Percentiles rank a stretch among this genome's conserved stretches.
Evolutionary conservation across 2,329 filamentous ascomycete species (phyloP).

Genomic region (Calonectria leucothoes): DNA sequence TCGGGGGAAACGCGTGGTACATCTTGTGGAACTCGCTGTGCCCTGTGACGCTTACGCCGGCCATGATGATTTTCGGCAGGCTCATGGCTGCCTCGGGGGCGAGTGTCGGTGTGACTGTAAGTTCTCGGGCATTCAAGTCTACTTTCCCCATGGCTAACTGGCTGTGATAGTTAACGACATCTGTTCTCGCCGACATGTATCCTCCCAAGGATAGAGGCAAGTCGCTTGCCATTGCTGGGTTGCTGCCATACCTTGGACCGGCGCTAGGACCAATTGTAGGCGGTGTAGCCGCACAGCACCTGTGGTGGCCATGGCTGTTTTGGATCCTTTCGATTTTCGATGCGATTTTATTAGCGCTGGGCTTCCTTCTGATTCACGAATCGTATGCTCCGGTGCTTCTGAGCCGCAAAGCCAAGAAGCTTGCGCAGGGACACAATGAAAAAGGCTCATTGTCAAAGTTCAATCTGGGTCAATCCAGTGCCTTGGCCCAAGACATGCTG

Average conservation of each 20-base stretch:
- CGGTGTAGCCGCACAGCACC: constrained; percentile 71
- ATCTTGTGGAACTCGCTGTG: constrained; percentile 51
- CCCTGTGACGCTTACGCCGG: constrained; percentile 44
- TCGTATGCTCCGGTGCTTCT: constrained; percentile 75
- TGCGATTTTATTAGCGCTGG: constrained; percentile 65
- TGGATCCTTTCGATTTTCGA: constrained; percentile 71
- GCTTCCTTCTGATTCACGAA: constrained; percentile 61
- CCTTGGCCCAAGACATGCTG: not conserved
- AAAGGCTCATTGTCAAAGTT: not conserved
- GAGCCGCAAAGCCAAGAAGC: constrained; percentile 2
- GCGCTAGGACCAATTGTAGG: constrained; percentile 76
- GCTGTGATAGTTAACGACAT: constrained; percentile 43
- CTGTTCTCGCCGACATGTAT: constrained; percentile 52
- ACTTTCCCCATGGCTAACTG: not conserved
- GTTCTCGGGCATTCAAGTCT: not conserved
- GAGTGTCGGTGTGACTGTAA: constrained; percentile 44
- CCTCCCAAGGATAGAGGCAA: constrained; percentile 49
- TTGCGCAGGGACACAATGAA: not conserved
- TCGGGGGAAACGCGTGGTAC: constrained; percentile 47
- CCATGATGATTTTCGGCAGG: constrained; percentile 46
- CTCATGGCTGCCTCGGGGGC: constrained; percentile 41
- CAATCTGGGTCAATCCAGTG: no score
- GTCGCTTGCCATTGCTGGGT: constrained; percentile 47
- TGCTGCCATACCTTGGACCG: constrained; percentile 63
- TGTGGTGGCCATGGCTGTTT: constrained; percentile 78